These are phyloP conservation scores for Suillus subalutaceus DNA, from an alignment of 768 basidiomycete genomes.

Conservation along the genomic window DNA sequence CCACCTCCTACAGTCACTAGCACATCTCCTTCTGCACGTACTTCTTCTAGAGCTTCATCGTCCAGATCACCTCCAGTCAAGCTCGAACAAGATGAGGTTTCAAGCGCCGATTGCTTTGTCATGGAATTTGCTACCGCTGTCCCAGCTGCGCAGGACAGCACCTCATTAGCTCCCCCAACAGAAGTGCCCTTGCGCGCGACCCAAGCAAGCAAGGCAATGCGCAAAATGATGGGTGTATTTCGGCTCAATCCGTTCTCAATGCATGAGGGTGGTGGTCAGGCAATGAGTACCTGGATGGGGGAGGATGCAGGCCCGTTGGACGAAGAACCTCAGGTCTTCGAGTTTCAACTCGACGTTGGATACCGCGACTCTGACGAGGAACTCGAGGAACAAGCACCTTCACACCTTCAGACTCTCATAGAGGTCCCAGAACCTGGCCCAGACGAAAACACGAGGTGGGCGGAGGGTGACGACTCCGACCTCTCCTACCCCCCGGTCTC, in stretches of 20 bases:
- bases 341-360: constrained; percentile 59
- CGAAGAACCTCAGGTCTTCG: constrained; percentile 61
- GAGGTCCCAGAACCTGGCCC: constrained; percentile 18
- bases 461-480: constrained; percentile 23
- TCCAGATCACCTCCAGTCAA: constrained; percentile 33
- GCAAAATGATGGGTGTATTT: constrained; percentile 77
- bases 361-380: constrained; percentile 25
- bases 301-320: constrained; percentile 62
- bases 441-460: constrained; percentile 26
- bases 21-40: constrained; percentile 38
- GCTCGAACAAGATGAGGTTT: constrained; percentile 32
- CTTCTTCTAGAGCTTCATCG: constrained; percentile 36
- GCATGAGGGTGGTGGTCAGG: constrained; percentile 51
- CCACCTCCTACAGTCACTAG: constrained; percentile 31
- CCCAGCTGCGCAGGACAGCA: constrained; percentile 36
- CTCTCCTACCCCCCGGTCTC: constrained; percentile 24
- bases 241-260: constrained; percentile 77
- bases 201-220: constrained; percentile 70
- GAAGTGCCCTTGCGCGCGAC: constrained; percentile 79
- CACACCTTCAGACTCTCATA: constrained; percentile 15
- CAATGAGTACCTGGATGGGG: constrained; percentile 45
- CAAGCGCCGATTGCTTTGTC: constrained; percentile 33
- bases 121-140: constrained; percentile 37
- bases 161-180: constrained; percentile 53
- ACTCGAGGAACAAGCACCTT: constrained; percentile 20